Base-by-base conservation (phyloP, 768 basidiomycete genomes). In the Leccinum boreale region DNA sequence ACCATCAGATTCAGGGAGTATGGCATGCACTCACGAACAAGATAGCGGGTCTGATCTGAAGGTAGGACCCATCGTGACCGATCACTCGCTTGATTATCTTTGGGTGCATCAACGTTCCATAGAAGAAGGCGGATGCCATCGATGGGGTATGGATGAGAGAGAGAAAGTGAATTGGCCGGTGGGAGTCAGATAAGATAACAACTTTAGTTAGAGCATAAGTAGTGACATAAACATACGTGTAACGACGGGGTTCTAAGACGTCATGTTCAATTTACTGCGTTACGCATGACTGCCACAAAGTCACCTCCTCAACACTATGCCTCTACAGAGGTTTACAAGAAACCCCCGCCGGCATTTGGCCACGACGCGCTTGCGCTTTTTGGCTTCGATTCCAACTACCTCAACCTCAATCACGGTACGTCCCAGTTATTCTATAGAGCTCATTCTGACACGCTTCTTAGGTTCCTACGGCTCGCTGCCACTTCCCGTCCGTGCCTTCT, bases 81-180 rank as follows among this genome's bases (percentile, higher is more conserved):
- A 97, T 84, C 7, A 97, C 93, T 19, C 86, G 77, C 57, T 78
- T 81, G 39, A 97, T 76, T 65, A 98, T 89, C 51, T 82, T 82
- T 6, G 94, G 93, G 65, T 94, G 92, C 79, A 95, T 85, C 21
- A 98, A 76, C 0, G 92, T 96, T 12, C 95, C 95, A 72, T 95
- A 94, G 76, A 93, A 90, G 73, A 94, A 95, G 17, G 86, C 86
- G 24, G 76, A 73, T 59, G 69, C 47, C 74, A 77, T 76, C 17
- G 55, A 17, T 28, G 50, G 19, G 23, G 24, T 53, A 17, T 35
- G 29, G 14, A 45, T 47, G 10, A 1, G 31, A 55, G 36, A 26
- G 55, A 48, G 23, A 45, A 36, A 17, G 33, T 48, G 35, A 42
- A 9, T 23, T 23, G 24, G 26, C n/a, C n/a, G 17, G 26, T 44